Evolutionary conservation across 352 stramenopile species (phyloP).

Genomic region (Phytopythium aichiense): DNA sequence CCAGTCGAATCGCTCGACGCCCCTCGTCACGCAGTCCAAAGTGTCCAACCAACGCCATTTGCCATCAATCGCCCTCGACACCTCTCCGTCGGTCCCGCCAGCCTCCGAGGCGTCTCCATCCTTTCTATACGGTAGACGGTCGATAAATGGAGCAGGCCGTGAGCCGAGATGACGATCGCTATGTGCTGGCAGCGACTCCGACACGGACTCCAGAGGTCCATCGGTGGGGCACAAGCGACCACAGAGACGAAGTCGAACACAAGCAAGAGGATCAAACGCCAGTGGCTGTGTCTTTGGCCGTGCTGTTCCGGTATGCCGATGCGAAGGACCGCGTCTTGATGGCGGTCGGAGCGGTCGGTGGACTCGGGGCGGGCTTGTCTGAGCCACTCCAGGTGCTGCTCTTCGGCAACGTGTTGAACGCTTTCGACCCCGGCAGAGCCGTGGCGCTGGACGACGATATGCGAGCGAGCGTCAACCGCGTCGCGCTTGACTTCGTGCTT

Average conservation of each 20-base stretch:
- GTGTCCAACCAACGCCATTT: no score
- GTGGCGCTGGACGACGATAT: background rate
- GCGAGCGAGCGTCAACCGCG: slow-evolving; percentile 22
- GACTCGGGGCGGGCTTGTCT: slow-evolving; percentile 9
- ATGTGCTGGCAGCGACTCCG: background rate
- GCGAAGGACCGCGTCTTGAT: slow-evolving; percentile 21
- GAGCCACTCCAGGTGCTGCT: slow-evolving; percentile 30
- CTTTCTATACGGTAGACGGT: no score
- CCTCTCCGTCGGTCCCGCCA: background rate
- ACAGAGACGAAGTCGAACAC: background rate
- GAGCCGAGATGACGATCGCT: background rate
- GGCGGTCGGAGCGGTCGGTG: slow-evolving; percentile 10
- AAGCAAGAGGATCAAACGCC: background rate
- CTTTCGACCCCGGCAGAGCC: slow-evolving; percentile 17
- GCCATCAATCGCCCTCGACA: background rate
- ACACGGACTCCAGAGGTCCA: background rate
- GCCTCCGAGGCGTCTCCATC: background rate
- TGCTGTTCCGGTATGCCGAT: slow-evolving; percentile 29
- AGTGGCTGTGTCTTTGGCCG: slow-evolving; percentile 9
- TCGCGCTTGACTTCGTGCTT: slow-evolving; percentile 28
- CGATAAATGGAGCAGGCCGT: background rate
- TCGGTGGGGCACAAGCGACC: background rate
- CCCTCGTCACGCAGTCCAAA: no score
- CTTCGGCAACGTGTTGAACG: slow-evolving; percentile 32
- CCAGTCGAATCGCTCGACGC: background rate